Evolutionary conservation across 345 rosid genomes (phyloP).

Genomic region (Iberis pinnata): DNA sequence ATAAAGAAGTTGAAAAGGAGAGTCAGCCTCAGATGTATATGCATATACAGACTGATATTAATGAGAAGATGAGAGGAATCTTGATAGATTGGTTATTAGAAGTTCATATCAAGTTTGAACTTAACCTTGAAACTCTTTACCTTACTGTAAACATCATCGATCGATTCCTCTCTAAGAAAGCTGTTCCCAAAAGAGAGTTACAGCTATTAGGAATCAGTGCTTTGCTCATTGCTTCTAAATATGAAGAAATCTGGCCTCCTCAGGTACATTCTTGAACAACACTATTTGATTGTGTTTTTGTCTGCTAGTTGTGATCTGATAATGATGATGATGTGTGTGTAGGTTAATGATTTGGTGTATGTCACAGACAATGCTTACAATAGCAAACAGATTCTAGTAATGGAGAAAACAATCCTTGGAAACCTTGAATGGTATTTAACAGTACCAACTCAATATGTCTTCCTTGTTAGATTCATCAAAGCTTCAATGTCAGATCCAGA

Average conservation of each 20-base stretch:
- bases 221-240: constrained; percentile 86
- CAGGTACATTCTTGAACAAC: constrained; percentile 35
- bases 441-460: constrained; percentile 79
- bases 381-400: constrained; percentile 61
- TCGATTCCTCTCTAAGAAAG: constrained; percentile 56
- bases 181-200: constrained; percentile 63
- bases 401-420: constrained; percentile 74
- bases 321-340: not conserved
- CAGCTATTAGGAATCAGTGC: constrained; percentile 77
- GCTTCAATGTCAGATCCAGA: constrained; percentile 58
- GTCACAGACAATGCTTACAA: constrained; percentile 78
- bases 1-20: constrained; percentile 62
- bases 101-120: constrained; percentile 75
- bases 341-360: constrained; percentile 73
- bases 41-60: constrained; percentile 62
- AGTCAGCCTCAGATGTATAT: constrained; percentile 54
- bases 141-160: constrained; percentile 74
- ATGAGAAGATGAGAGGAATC: constrained; percentile 76
- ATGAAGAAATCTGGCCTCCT: constrained; percentile 96
- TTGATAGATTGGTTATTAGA: constrained; percentile 83
- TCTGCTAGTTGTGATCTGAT: not conserved
- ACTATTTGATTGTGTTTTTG: not conserved
- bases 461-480: constrained; percentile 67
- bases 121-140: constrained; percentile 79
- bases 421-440: constrained; percentile 77